Conservation (phyloP, 2,329 filamentous ascomycete species). For the Cercospora sp. region DNA sequence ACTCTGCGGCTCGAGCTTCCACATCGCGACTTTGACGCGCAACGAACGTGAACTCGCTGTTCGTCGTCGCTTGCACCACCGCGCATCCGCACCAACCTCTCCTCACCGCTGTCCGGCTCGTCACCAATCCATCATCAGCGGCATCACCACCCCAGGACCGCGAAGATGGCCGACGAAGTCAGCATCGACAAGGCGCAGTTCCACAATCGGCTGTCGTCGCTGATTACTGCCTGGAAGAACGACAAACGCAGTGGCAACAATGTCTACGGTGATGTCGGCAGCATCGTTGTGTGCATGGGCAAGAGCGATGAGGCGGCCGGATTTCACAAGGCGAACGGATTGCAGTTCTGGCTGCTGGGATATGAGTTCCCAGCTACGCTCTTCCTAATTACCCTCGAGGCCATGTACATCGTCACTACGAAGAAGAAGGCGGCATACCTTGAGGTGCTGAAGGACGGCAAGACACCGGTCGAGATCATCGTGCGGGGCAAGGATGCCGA, state of each 20-base stretch:
- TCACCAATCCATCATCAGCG: conserved; percentile 24
- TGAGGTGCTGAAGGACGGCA: conserved; percentile 82
- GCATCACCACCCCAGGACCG: conserved; percentile 19
- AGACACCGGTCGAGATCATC: conserved; percentile 87
- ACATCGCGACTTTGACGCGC: conserved; percentile 8
- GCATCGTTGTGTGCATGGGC: conserved; percentile 87
- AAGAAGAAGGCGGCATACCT: conserved; percentile 97
- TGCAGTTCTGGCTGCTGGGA: conserved; percentile 97
- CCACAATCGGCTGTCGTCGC: conserved; percentile 85
- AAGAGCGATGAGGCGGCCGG: conserved; percentile 86
- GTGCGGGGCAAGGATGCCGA: conserved; percentile 88
- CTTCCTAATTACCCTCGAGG: conserved; percentile 86
- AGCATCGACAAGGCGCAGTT: conserved; percentile 93
- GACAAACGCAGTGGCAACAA: conserved; percentile 87
- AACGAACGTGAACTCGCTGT: conserved; percentile 15
- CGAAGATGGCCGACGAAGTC: conserved; percentile 73
- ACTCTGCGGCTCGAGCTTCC: neutral
- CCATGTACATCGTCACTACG: conserved; percentile 89
- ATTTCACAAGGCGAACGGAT: conserved; percentile 94
- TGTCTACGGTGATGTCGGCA: conserved; percentile 81
- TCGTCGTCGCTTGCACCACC: conserved; percentile 12
- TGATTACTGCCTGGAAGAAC: conserved; percentile 91
- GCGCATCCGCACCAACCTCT: conserved; percentile 10
- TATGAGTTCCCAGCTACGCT: conserved; percentile 98
- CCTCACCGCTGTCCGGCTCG: conserved; percentile 19